Conservation (phyloP, 2,329 filamentous ascomycete species). For the Aspergillus sp. region DNA sequence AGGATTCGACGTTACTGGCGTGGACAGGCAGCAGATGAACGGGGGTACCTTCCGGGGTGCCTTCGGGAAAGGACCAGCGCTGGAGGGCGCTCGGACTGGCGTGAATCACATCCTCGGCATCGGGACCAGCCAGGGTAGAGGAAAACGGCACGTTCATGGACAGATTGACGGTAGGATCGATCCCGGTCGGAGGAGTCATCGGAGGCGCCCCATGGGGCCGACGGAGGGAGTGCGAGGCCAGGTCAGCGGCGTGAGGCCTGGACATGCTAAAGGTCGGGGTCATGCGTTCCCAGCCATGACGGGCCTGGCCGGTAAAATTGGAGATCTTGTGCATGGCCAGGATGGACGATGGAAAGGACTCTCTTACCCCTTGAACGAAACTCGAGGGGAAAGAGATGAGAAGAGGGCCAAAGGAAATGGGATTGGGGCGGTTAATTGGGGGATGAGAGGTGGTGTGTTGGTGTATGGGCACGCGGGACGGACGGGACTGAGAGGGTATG, state of each 20-base stretch:
- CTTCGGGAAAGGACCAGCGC: slow-evolving; percentile 88
- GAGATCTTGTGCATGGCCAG: slow-evolving; percentile 57
- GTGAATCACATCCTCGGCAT: slow-evolving; percentile 90
- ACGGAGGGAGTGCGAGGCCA: slow-evolving; percentile 48
- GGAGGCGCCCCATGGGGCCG: slow-evolving; percentile 43
- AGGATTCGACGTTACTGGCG: slow-evolving; percentile 69
- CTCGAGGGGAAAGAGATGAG: slow-evolving; percentile 25
- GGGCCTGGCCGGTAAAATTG: slow-evolving; percentile 58
- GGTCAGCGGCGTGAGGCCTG: slow-evolving; percentile 47
- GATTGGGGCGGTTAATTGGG: not conserved
- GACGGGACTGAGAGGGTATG: slow-evolving; percentile 8
- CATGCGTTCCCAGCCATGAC: slow-evolving; percentile 62
- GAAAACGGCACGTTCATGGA: slow-evolving; percentile 97
- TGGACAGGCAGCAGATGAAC: slow-evolving; percentile 90
- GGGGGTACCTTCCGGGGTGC: slow-evolving; percentile 72
- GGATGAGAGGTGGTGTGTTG: no score
- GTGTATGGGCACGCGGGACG: slow-evolving; percentile 5
- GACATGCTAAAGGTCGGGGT: slow-evolving; percentile 58
- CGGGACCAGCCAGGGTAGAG: slow-evolving; percentile 82
- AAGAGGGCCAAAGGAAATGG: slow-evolving; percentile 12
- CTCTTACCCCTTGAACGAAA: slow-evolving; percentile 28
- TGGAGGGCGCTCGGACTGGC: slow-evolving; percentile 79
- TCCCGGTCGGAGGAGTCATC: slow-evolving; percentile 59
- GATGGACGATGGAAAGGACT: slow-evolving; percentile 9
- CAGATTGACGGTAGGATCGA: slow-evolving; percentile 75